Evolutionary conservation across 768 basidiomycete genomes (phyloP), one percentile per base, ranked within the genome.

Genomic region (Nevesoporus exiguus): DNA sequence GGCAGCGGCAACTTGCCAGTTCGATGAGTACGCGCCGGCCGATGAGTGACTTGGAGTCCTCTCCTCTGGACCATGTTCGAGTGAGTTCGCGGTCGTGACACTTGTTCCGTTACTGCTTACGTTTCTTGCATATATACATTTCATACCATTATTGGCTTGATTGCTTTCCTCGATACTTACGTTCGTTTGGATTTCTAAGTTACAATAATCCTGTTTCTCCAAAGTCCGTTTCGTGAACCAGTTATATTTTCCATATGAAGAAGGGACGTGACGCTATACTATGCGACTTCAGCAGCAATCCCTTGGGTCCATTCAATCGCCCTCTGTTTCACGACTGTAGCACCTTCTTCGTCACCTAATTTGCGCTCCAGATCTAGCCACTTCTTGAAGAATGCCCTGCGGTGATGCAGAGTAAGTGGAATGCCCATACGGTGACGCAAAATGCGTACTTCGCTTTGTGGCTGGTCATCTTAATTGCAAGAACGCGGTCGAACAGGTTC

Each of bases 311-410:
- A 99, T 70, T 92, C 93, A 39, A 93, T 74, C 13, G 97, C 97
- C 67, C 88, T 90, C 60, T 82, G 76, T 76, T 98, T 99, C 43
- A 97, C 95, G 43, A 68, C 67, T 29, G 81, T 79, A 25, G 82
- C 85, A 19, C 94, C 93, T 40, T 86, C 85, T 55, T 89, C 91
- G 62, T 97, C 91, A 5, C 96, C 97, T 54, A 94, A 73, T 60
- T 83, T 81, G 61, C 82, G 83, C 70, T 98, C 97, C 36, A 97
- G 72, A 55, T 86, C 86, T 30, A 98, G 77, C 92, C 95, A 97
- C 71, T 98, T 98, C 74, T 99, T 99, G 82, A 99, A 98, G 72
- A 98, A 87, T 27, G 86, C 83, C 73, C 92, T 94, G 27, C 54
- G 22, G 54, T 47, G 54, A 52, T 61, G 60, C 11, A 11, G 60